Base-by-base conservation (phyloP, 495 filamentous ascomycete species). In the Platismatia glauca region DNA sequence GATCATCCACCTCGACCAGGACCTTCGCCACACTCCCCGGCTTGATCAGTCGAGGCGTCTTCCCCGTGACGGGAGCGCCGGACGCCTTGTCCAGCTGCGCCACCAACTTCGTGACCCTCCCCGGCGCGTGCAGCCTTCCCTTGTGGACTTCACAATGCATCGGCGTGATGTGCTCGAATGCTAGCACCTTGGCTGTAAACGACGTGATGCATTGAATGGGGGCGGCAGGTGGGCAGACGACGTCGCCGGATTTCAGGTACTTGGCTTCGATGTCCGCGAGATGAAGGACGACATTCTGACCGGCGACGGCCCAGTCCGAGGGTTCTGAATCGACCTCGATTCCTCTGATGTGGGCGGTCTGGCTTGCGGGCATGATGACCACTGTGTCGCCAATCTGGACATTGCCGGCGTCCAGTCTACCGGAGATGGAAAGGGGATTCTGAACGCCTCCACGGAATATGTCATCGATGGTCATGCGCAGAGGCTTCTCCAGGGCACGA, bases 281-380 rank as follows among this genome's bases (percentile, higher is more conserved):
- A 69, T 95, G 88, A 24, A 98, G 74, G 3, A 86, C 84, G 13
- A 88, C 83, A 60, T 95, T 95, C 69, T 97, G 91, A 18, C 95
- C 92, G 3, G 92, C 94, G n/a, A 97, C 91, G 6, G 91, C 94
- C 91, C 91, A 98, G 62, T 96, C 90, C 15, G 74, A 79, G 5
- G 81, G 73, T 46, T 88, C 84, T 27, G 83, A 79, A 65, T 92
- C 86, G 22, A 90, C 81, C 65, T 91, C 86, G 22, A 98, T 69
- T 15, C 80, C 86, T 69, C 88, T 94, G 69, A 97, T 79, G 35
- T 79, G 81, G 7, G 89, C 90, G 44, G 82, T 89, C 70, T 96
- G 89, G 7, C 81, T 82, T 55, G 86, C 87, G 0, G 94, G 94
- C 77, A 92, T 88, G 11, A 86, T 80, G 18, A 94, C 71, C 18